phyloP scores from a whole-genome alignment of 192 early-diverging fungal species.

The Rhizoclosmatium sp. region DNA sequence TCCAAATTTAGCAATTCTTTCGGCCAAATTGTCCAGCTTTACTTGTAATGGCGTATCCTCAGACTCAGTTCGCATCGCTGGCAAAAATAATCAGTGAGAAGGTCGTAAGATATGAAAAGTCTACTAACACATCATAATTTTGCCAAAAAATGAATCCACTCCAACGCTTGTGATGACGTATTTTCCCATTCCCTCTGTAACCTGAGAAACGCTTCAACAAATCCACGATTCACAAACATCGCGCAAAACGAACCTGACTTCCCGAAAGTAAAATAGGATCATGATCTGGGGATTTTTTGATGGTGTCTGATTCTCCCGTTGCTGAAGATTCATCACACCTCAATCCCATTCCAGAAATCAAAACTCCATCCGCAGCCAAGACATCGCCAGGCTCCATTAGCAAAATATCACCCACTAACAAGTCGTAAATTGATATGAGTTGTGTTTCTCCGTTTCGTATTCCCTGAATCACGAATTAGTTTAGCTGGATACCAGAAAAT shows the following conservation, averaged over 20 bases:
- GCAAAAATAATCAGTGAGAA: not conserved
- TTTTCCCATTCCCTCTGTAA: constrained; percentile 85
- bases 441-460: constrained; percentile 79
- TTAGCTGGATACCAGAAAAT: constrained; percentile 40
- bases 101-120: not conserved
- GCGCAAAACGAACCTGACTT: constrained; percentile 74
- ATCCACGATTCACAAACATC: constrained; percentile 89
- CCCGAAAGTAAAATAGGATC: constrained; percentile 95
- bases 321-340: constrained; percentile 87
- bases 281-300: constrained; percentile 71
- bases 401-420: constrained; percentile 91
- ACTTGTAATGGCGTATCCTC: constrained; percentile 92
- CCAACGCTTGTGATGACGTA: constrained; percentile 90
- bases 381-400: constrained; percentile 91
- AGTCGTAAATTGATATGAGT: constrained; percentile 77
- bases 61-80: constrained; percentile 73
- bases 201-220: constrained; percentile 63
- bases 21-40: constrained; percentile 88
- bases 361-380: constrained; percentile 89
- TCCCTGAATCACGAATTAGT: constrained; percentile 37
- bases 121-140: constrained; percentile 77
- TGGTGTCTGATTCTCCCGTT: constrained; percentile 89
- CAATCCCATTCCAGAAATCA: constrained; percentile 79
- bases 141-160: constrained; percentile 85
- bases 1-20: constrained; percentile 93